A percentile compares a stretch with the other conserved stretches of the same genome.
phyloP scores from a whole-genome alignment of 208 protist genomes.

The Trypanosoma caninum region DNA sequence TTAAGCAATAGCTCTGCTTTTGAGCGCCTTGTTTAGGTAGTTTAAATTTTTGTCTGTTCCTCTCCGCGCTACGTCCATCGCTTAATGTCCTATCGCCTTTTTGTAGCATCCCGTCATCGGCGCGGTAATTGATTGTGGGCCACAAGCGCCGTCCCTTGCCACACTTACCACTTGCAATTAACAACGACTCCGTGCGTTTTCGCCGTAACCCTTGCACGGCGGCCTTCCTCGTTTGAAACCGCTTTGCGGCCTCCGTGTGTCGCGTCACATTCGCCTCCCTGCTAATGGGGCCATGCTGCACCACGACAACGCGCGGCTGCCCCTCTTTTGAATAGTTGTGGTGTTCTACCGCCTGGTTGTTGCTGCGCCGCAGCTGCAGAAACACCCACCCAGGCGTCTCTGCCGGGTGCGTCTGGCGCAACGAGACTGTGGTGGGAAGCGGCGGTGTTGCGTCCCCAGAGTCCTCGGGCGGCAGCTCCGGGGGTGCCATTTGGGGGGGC shows the following conservation, averaged over 20 bases:
- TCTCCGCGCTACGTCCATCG: neutral
- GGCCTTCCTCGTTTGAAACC: no score
- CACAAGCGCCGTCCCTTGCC: neutral
- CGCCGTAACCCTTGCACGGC: no score
- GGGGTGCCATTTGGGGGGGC: no score
- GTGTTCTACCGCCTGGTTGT: neutral
- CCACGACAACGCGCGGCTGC: neutral
- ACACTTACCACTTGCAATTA: no score
- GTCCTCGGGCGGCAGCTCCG: no score
- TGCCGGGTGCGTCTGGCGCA: neutral
- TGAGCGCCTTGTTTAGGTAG: neutral
- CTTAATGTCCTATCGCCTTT: neutral
- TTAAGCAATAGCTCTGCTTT: neutral
- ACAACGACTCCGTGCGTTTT: no score
- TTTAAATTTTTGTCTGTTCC: no score
- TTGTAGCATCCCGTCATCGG: neutral
- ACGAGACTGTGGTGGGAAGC: no score
- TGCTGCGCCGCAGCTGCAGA: conserved; percentile 5
- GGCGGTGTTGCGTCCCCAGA: no score
- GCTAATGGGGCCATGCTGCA: conserved; percentile 20
- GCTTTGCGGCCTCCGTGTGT: neutral
- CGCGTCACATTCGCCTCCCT: neutral
- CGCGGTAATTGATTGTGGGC: neutral
- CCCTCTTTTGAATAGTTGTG: neutral
- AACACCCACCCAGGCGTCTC: conserved; percentile 7